Evolutionary conservation across 2,329 filamentous ascomycete species (phyloP).

Genomic region (Falciphora oryzae): DNA sequence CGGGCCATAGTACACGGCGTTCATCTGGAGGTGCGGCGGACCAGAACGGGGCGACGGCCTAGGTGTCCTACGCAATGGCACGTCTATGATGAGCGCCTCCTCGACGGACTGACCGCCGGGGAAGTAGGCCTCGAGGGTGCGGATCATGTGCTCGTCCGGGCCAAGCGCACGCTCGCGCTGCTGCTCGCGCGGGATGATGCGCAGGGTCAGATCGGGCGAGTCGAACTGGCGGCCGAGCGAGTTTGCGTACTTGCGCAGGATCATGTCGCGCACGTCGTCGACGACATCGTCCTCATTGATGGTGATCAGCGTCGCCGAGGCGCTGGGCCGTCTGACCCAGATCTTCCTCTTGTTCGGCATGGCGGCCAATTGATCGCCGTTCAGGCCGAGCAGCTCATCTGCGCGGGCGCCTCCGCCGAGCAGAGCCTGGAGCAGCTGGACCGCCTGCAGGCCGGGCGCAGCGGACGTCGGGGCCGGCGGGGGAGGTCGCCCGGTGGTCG

Average conservation of each 20-base stretch:
- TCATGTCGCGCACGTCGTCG: slow-evolving; percentile 89
- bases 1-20: slow-evolving; percentile 52
- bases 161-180: slow-evolving; percentile 63
- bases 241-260: slow-evolving; percentile 89
- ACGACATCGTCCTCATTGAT: slow-evolving; percentile 86
- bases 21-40: slow-evolving; percentile 34
- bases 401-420: slow-evolving; percentile 3
- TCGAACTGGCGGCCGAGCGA: slow-evolving; percentile 85
- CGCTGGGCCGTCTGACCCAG: slow-evolving; percentile 86
- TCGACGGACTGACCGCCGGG: slow-evolving; percentile 82
- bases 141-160: slow-evolving; percentile 78
- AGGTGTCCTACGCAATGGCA: slow-evolving; percentile 70
- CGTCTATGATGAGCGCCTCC: slow-evolving; percentile 87
- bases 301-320: slow-evolving; percentile 80
- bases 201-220: slow-evolving; percentile 78
- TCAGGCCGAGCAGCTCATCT: slow-evolving; percentile 15
- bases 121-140: slow-evolving; percentile 75
- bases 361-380: slow-evolving; percentile 30
- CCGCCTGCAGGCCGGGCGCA: not conserved
- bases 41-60: slow-evolving; percentile 67
- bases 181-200: slow-evolving; percentile 67
- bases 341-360: slow-evolving; percentile 69
- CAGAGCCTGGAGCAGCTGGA: slow-evolving; percentile 22
- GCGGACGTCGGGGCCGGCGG: not conserved
- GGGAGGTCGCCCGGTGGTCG: not conserved